Base-by-base conservation (phyloP, 805 yeast species). In the Metschnikowia colocasiae region DNA sequence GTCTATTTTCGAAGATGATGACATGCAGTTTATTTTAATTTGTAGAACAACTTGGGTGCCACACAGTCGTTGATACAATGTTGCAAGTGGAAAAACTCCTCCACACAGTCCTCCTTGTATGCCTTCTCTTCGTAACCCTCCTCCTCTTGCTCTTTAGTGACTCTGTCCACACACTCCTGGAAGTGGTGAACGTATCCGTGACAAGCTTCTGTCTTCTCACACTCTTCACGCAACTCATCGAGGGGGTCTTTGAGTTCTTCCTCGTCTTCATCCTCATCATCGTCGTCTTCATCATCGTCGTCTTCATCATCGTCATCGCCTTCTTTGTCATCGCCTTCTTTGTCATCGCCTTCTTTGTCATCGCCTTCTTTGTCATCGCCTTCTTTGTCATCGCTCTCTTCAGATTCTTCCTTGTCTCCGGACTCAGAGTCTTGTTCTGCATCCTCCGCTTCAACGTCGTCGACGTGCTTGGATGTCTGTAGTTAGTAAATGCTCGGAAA, bases 21-120 rank as follows among this genome's bases (percentile, higher is more conserved):
- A 47, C 47, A 55, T 55, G 58, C 58, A 53, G 57, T 53, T 70
- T 81, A 90, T 72, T 87, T 88, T 73, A 90, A 82, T 74, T 85
- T 87, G 76, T 80, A 74, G 78, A 91, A 88, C 69, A 91, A 76
- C 70, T 82, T 85, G 72, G 96, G 96, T 54, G 95, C 89, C 67
- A 85, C 89, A 76, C 95, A 82, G 67, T 87, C 94, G 72, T 88
- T 89, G 61, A 91, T 59, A 76, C 95, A 88, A 72, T 92, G 97
- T 70, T 89, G 89, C 68, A 91, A 78, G 74, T 94, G 98, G 89
- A 92, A 92, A 60, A 87, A 92, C 74, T 92, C 99, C 74, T 92
- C 98, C 53, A 92, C 85, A 79, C 99, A 92, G 74, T 92, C 97
- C 77, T 92, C 99, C 74, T 92, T 92, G 78, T 88, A 78, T 9